phyloP scores from a whole-genome alignment of 257 asterid genomes.

The Solanum chiquidenum region DNA sequence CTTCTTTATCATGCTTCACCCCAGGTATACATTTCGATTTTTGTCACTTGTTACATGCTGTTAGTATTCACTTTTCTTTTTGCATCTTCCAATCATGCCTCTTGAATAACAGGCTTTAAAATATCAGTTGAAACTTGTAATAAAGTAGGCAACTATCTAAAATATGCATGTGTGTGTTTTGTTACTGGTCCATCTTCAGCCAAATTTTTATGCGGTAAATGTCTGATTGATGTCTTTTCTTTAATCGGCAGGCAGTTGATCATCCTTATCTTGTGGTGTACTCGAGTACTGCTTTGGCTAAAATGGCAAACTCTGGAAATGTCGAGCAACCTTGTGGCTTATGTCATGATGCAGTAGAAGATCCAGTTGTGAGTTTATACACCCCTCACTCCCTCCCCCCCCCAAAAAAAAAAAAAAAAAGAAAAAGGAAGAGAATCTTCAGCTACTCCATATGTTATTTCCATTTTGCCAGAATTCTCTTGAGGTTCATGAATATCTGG shows the following conservation, averaged over 20 bases:
- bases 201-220: background rate
- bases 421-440: background rate
- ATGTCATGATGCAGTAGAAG: constrained; percentile 66
- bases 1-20: background rate
- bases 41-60: background rate
- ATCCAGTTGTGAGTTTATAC: constrained; percentile 40
- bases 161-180: background rate
- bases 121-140: background rate
- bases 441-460: background rate
- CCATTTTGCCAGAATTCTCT: background rate
- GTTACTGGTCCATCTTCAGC: background rate
- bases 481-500: background rate
- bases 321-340: constrained; percentile 43
- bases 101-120: background rate
- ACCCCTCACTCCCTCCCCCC: too few species aligned
- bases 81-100: background rate
- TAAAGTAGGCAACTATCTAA: background rate
- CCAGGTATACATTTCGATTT: background rate
- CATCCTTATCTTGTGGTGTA: constrained; percentile 94
- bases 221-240: background rate
- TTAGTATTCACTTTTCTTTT: background rate
- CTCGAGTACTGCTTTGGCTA: constrained; percentile 49
- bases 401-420: background rate
- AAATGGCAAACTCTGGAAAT: constrained; percentile 27
- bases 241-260: constrained; percentile 58